Evolutionary conservation across 495 filamentous ascomycete genomes (phyloP).

Genomic region (Aspergillus leporis): DNA sequence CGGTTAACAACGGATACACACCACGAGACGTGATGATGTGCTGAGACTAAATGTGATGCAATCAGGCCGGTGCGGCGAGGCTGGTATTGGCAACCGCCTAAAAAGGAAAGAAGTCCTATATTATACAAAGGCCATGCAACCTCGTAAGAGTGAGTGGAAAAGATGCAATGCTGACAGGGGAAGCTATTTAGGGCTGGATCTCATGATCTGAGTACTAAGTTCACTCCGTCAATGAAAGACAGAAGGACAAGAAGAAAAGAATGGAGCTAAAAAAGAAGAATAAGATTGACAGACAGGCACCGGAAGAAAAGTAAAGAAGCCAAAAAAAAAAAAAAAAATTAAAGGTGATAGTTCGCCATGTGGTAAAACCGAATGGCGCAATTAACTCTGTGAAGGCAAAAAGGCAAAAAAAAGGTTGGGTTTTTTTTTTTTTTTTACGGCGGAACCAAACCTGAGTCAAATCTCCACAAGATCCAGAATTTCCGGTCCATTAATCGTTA

Average conservation of each 20-base stretch:
- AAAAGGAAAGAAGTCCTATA: not conserved
- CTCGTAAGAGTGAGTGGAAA: constrained; percentile 10
- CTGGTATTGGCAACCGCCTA: not conserved
- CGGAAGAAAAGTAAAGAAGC: not conserved
- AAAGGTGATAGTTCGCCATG: constrained; percentile 4
- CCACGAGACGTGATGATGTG: constrained; percentile 33
- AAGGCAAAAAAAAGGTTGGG: constrained; percentile 1
- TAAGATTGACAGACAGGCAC: not conserved
- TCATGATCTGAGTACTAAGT: constrained; percentile 2
- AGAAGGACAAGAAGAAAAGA: not conserved
- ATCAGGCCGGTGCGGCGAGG: constrained; percentile 17
- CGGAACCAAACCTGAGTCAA: constrained; percentile 9
- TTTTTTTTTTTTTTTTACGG: not conserved
- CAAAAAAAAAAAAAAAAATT: constrained; percentile 3
- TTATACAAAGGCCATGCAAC: constrained; percentile 1
- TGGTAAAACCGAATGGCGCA: not conserved
- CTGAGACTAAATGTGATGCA: constrained; percentile 41
- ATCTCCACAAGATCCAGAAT: constrained; percentile 14
- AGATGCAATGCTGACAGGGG: constrained; percentile 10
- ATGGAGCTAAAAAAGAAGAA: not conserved
- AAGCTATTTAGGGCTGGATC: not conserved
- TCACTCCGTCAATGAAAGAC: not conserved
- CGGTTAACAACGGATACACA: constrained; percentile 23
- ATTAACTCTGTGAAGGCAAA: not conserved
- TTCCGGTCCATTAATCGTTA: not conserved